A percentile compares a stretch with the other conserved stretches of the same genome.
phyloP scores from a whole-genome alignment of 345 rosid species.

The Gossypium longicalyx region DNA sequence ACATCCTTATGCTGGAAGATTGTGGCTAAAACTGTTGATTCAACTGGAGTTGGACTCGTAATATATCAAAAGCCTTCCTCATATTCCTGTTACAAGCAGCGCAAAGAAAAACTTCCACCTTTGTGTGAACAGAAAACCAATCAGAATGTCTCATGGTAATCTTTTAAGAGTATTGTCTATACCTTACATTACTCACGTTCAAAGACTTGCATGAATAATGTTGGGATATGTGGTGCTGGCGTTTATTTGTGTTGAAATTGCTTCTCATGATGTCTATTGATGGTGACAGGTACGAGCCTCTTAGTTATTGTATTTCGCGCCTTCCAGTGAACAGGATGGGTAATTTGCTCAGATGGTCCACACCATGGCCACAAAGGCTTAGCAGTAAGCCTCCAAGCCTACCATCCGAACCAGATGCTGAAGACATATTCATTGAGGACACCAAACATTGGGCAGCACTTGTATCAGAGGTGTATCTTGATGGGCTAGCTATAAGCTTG shows the following conservation, averaged over 20 bases:
- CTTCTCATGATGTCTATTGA: neutral
- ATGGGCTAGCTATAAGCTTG: constrained; percentile 63
- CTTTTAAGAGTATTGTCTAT: constrained; percentile 11
- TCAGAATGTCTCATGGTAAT: constrained; percentile 62
- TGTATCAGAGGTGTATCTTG: constrained; percentile 61
- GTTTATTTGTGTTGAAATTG: neutral
- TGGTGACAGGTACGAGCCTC: constrained; percentile 66
- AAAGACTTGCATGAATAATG: neutral
- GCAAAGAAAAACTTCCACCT: constrained; percentile 56
- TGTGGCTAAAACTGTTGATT: constrained; percentile 58
- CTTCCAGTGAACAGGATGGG: constrained; percentile 47
- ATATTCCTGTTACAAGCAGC: constrained; percentile 59
- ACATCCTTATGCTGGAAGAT: constrained; percentile 80
- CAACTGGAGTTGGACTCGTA: constrained; percentile 72
- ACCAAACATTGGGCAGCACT: constrained; percentile 67
- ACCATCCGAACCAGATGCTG: constrained; percentile 33
- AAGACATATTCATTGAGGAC: constrained; percentile 43
- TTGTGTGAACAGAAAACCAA: constrained; percentile 45
- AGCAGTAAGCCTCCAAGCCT: constrained; percentile 49
- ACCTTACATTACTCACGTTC: neutral
- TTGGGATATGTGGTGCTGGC: neutral
- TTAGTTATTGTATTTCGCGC: constrained; percentile 54
- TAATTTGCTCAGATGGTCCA: constrained; percentile 51
- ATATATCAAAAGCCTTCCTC: constrained; percentile 75
- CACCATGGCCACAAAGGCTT: constrained; percentile 80